Percentiles rank a stretch among this genome's conserved stretches.
phyloP scores from a whole-genome alignment of 2,329 filamentous ascomycete genomes.

The Neurospora crassa region DNA sequence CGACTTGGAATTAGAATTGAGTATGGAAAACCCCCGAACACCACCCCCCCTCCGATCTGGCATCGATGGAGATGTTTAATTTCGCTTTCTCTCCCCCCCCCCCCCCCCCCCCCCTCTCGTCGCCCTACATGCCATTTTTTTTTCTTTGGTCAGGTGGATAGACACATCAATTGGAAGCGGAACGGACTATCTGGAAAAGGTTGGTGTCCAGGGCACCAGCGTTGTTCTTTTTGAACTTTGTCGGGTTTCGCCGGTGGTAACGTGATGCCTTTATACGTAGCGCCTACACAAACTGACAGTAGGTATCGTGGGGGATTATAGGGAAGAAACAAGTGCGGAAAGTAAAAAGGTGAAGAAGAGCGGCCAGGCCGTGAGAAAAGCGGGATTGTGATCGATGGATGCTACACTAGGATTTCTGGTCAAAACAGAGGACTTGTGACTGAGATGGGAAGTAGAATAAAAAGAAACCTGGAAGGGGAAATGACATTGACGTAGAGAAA shows the following conservation, averaged over 20 bases:
- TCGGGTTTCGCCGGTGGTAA: not conserved
- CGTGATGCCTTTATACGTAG: not conserved
- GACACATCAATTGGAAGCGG: not conserved
- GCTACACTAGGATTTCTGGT: not conserved
- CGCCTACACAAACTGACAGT: not conserved
- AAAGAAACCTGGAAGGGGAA: not conserved
- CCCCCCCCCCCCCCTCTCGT: not conserved
- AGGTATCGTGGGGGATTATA: not conserved
- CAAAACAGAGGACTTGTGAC: not conserved
- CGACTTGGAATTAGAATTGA: not conserved
- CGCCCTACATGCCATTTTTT: not conserved
- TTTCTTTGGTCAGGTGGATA: not conserved
- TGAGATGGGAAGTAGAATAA: no score
- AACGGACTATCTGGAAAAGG: not conserved
- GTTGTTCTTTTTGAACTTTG: no score
- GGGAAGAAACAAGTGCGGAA: not conserved
- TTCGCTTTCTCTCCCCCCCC: not conserved
- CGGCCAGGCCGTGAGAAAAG: not conserved
- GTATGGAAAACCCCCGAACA: not conserved
- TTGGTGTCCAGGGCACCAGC: not conserved
- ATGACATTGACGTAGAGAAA: not conserved
- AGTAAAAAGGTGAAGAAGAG: not conserved
- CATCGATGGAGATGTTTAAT: not conserved
- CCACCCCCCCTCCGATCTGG: not conserved
- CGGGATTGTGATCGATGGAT: not conserved